A percentile compares a stretch with the other conserved stretches of the same genome.
Evolutionary conservation across 352 stramenopile species (phyloP).

Genomic region (Globisporangium rhizosaccharum): DNA sequence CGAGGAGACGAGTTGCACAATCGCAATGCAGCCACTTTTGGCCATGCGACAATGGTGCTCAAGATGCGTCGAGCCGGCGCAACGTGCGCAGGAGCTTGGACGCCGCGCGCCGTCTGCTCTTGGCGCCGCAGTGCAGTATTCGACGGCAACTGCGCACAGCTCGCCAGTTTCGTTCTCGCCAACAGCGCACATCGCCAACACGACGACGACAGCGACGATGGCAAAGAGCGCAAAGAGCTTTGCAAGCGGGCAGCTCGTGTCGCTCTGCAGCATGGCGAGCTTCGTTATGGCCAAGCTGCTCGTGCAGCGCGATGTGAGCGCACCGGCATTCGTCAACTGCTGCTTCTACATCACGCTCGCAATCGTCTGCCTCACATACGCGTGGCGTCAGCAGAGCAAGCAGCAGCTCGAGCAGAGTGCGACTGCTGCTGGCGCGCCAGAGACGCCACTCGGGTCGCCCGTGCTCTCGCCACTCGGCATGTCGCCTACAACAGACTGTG

Average conservation of each 20-base stretch:
- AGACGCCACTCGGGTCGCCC: constrained; percentile 5
- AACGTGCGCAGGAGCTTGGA: too few species aligned
- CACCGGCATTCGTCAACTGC: constrained; percentile 31
- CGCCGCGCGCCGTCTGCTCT: too few species aligned
- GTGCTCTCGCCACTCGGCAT: constrained; percentile 2
- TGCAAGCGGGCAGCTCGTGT: constrained; percentile 35
- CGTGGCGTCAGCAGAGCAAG: constrained; percentile 7
- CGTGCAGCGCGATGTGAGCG: constrained; percentile 16
- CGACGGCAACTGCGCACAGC: too few species aligned
- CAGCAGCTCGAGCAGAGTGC: not conserved
- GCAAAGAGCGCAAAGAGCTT: constrained; percentile 17
- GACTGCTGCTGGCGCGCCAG: not conserved
- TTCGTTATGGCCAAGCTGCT: constrained; percentile 39
- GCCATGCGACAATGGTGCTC: too few species aligned
- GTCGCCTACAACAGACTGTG: not conserved
- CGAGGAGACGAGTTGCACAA: too few species aligned
- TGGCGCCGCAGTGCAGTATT: too few species aligned
- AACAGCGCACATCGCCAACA: not conserved
- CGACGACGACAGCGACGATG: not conserved
- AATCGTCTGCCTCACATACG: constrained; percentile 10
- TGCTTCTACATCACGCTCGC: constrained; percentile 33
- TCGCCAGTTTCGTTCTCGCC: too few species aligned
- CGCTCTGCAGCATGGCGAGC: constrained; percentile 31
- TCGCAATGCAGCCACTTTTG: too few species aligned
- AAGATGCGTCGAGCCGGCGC: too few species aligned